These are phyloP conservation scores for Porcisia hertigi DNA, from an alignment of 208 protist genomes.

Conservation along the genomic window DNA sequence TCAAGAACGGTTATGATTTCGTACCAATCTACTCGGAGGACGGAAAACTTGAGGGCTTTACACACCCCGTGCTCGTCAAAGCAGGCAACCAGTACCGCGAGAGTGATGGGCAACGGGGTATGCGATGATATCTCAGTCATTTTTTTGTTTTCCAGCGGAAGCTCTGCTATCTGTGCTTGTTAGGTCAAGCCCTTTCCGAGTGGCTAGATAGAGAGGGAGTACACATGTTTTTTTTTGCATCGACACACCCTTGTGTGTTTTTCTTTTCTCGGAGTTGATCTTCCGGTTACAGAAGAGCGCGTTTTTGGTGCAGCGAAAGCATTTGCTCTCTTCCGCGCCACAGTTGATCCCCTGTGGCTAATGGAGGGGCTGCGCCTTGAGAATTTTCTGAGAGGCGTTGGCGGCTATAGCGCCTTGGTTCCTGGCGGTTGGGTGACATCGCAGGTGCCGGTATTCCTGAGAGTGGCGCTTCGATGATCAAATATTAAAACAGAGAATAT, in stretches of 20 bases:
- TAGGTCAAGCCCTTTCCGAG: background rate
- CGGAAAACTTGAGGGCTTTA: conserved; percentile 87
- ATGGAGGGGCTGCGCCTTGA: background rate
- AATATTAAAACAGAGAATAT: background rate
- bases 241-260: background rate
- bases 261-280: too few relatives aligned
- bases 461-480: background rate
- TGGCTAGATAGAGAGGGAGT: background rate
- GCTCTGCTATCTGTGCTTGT: background rate
- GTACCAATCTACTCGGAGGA: conserved; percentile 88
- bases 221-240: background rate
- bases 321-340: background rate
- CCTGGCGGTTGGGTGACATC: background rate
- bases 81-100: conserved; percentile 78
- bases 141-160: background rate
- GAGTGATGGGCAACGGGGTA: conserved; percentile 39
- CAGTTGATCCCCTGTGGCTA: too few relatives aligned
- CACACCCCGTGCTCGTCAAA: conserved; percentile 81
- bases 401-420: background rate
- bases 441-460: too few relatives aligned
- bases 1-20: conserved; percentile 89
- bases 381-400: background rate
- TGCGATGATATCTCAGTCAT: background rate
- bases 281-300: background rate
- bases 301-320: background rate